Evolutionary conservation across 352 stramenopile species (phyloP), one percentile per base, ranked within the genome.

Genomic region (Phytopythium vexans): DNA sequence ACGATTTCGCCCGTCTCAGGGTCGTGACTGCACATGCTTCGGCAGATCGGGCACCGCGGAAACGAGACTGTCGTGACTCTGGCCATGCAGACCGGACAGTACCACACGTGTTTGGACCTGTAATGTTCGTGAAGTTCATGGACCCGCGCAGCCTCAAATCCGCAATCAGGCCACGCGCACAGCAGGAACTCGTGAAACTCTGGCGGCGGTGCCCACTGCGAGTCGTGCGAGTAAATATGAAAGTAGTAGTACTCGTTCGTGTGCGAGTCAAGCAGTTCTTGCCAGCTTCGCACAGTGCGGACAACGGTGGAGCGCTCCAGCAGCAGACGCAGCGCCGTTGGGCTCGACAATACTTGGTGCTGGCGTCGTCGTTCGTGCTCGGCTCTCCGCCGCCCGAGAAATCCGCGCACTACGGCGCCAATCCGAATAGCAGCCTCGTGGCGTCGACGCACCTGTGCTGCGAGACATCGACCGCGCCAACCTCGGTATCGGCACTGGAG

Each of bases 181-280:
- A 44, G 21, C 1, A 92, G 60, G 49, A 91, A 92, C 38, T 80
- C 74, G 4, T 63, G 54, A 46, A 74, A 92, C 4, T 72, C 66
- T n/a, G 86, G 64, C 0, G 83, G 83, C 36, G 83, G 83, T 4
- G 74, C 58, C 83, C 83, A 93, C 58, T 90, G 81, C 44, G 81
- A 90, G 55, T 93, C 83, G 41, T 87, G 74, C 21, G 80, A 85
- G 62, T 76, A 88, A 34, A 88, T 66, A 58, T 93, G 78, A 35
- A 92, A 88, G 70, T 92, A 93, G 54, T 86, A 93, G 67, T 89
- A 89, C 62, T 94, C 83, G 60, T 87, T 89, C 7, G 83, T 94
- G 58, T 89, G 82, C 33, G 79, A 66, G 56, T 94, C 83, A 1
- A 92, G 55, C 21, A 87, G 62, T 45, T 94, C 83, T 44, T 94